Base-by-base conservation (phyloP, 2,329 filamentous ascomycete genomes). In the Metarhizium sp. region DNA sequence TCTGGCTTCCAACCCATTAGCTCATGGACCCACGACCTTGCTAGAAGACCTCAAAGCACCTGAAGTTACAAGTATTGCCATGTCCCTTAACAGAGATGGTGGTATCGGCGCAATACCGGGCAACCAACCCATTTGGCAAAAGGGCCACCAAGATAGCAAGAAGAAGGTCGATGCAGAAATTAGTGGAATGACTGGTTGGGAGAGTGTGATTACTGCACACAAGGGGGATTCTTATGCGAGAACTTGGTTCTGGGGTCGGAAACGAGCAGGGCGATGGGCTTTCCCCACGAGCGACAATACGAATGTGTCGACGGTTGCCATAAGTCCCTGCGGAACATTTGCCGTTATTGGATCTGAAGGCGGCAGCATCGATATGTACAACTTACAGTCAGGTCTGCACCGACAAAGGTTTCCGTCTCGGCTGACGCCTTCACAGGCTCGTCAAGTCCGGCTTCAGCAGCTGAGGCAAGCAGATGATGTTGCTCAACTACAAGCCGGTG, bases 201-300 rank as follows among this genome's bases (percentile, higher is more conserved):
- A 99, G 70, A 96, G 92, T 66, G 85, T 99, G 6, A 83, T 99
- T 2, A 99, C 94, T 4, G 92, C 91, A 10, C 95, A 99, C 67
- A 86, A 86, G 65, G 84, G 87, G 52, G 92, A 97, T 65, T 80
- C 85, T 48, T 88, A 82, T 66, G 94, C 91, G 18, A 84, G 94
- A 53, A 97, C 94, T 1, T 99, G 94, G 94, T 96, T 96, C 72
- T 97, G 94, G 92, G 94, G 92, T 6, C 86, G 90, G 55, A 96
- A 95, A 72, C 85, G 87, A 63, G 92, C 94, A 51, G 94, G 94
- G 11, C 81, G 94, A 59, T 99, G 94, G 94, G 87, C 88, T 0
- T 90, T 99, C 62, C 85, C 88, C 60, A 96, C 92, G 0, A 82
- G 87, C 45, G 94, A 99, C 71, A 82, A 82, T 18, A 81, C 84